Evolutionary conservation across 2,329 filamentous ascomycete genomes (phyloP).

Genomic region (Colletotrichum sp.): DNA sequence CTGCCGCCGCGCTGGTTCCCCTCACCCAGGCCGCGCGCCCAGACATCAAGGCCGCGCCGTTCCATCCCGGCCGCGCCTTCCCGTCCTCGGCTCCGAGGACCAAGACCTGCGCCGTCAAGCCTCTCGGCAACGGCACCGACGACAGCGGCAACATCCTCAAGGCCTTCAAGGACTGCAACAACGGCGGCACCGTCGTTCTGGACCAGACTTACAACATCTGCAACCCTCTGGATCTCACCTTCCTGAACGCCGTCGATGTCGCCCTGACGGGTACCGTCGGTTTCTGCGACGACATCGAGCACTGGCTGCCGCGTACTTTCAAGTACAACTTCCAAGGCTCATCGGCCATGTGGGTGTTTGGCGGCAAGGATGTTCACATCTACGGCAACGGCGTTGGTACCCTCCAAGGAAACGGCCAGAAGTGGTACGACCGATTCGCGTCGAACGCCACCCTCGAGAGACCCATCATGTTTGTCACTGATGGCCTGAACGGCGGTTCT

Average conservation of each 20-base stretch:
- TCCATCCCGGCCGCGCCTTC: constrained; percentile 22
- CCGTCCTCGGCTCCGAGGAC: constrained; percentile 23
- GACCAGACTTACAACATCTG: constrained; percentile 65
- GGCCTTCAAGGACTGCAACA: constrained; percentile 63
- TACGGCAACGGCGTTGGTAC: constrained; percentile 57
- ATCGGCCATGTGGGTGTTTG: constrained; percentile 43
- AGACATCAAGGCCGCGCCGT: constrained; percentile 23
- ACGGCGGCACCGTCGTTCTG: constrained; percentile 67
- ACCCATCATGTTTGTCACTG: constrained; percentile 62
- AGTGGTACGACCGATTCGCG: constrained; percentile 68
- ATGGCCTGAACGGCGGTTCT: constrained; percentile 61
- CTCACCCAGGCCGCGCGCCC: constrained; percentile 15
- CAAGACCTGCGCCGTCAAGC: constrained; percentile 30
- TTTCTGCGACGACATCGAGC: constrained; percentile 71
- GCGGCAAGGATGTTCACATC: constrained; percentile 57
- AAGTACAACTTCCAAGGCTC: constrained; percentile 70
- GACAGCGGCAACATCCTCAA: constrained; percentile 48
- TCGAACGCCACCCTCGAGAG: constrained; percentile 60
- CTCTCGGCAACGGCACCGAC: constrained; percentile 31
- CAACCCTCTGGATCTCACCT: constrained; percentile 69
- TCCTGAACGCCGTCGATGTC: constrained; percentile 67
- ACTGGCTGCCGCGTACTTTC: constrained; percentile 71
- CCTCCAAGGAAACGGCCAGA: constrained; percentile 68
- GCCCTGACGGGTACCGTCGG: constrained; percentile 60
- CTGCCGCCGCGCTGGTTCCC: constrained; percentile 9